Evolutionary conservation across 345 rosid species (phyloP).

Genomic region (Salix arbutifolia): DNA sequence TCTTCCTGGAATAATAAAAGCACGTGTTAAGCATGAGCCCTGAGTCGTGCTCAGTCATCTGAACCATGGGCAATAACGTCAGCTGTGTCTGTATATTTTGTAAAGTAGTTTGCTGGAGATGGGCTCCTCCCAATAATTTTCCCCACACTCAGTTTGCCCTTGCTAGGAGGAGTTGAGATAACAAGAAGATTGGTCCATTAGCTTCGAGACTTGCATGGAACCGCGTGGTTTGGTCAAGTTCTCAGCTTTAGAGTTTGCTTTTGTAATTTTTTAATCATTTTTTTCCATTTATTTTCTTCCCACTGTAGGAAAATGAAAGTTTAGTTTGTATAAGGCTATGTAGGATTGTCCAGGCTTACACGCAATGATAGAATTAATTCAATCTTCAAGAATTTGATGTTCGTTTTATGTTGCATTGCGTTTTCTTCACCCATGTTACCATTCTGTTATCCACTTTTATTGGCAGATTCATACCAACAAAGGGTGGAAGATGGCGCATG

Average conservation of each 20-base stretch:
- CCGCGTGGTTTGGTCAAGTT: constrained; percentile 14
- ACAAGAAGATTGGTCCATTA: constrained; percentile 15
- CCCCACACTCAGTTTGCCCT: constrained; percentile 10
- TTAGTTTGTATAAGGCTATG: constrained; percentile 17
- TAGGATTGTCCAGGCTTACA: constrained; percentile 23
- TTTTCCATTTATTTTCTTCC: not conserved
- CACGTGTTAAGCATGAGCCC: constrained; percentile 73
- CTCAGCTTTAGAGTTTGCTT: constrained; percentile 19
- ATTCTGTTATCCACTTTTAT: not conserved
- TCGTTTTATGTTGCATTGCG: not conserved
- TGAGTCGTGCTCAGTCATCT: constrained; percentile 25
- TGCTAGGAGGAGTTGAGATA: constrained; percentile 12
- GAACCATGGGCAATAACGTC: constrained; percentile 20
- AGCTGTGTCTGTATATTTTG: constrained; percentile 59
- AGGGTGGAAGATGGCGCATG: not conserved
- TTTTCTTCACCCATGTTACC: not conserved
- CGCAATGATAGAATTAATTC: constrained; percentile 28
- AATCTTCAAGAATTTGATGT: constrained; percentile 7
- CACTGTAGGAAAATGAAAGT: constrained; percentile 22
- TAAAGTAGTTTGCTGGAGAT: constrained; percentile 45
- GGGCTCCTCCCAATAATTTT: constrained; percentile 6
- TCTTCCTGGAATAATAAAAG: constrained; percentile 58
- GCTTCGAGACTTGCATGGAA: constrained; percentile 18
- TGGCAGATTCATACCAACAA: not conserved
- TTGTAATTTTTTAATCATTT: constrained; percentile 29